Base-by-base conservation (phyloP, 2,329 filamentous ascomycete species). In the Sporothrix phasma region DNA sequence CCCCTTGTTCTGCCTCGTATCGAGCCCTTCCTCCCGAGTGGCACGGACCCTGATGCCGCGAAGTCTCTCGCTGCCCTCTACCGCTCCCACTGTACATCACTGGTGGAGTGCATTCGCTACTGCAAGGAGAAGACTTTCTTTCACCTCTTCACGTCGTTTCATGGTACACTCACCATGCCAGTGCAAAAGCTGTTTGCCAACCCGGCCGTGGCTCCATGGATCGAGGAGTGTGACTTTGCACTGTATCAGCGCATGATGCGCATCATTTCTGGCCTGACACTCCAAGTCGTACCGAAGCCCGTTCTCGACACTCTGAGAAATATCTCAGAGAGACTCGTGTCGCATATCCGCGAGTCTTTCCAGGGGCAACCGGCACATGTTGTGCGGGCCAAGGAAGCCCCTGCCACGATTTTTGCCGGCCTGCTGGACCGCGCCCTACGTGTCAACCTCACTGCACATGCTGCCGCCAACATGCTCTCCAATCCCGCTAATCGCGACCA, bases 121-220 rank as follows among this genome's bases (percentile, higher is more conserved):
- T 97, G 93, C 80, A 95, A 94, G 72, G 91, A 97, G 75, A 96
- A 96, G 77, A 93, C 92, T 6, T 96, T 99, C 74, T 96, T 96
- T 73, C 90, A 95, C 69, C 84, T 97, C 17, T 96, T 95, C 73
- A 92, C 89, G 5, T 94, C 93, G 0, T 97, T 99, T 74, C 91
- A 96, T 71, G 94, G 94, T 63, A 97, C 92, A 1, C 83, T 99
- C 70, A 99, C 94, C 0, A 95, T 97, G 75, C 94, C 94, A 5
- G 93, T 97, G 3, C 92, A 97, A 74, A 97, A 95, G 74, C 78
- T 99, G 2, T 88, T 99, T 71, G 86, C 87, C 15, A 86, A 96
- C 71, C 86, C 88, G 2, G 87, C 86, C 63, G 79, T 97, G 63
- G 90, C 92, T 2, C 83, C 88, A 1, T 99, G 94, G 94, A 95